Evolutionary conservation across 495 filamentous ascomycete species (phyloP).

Genomic region (Aspergillus ostianus): DNA sequence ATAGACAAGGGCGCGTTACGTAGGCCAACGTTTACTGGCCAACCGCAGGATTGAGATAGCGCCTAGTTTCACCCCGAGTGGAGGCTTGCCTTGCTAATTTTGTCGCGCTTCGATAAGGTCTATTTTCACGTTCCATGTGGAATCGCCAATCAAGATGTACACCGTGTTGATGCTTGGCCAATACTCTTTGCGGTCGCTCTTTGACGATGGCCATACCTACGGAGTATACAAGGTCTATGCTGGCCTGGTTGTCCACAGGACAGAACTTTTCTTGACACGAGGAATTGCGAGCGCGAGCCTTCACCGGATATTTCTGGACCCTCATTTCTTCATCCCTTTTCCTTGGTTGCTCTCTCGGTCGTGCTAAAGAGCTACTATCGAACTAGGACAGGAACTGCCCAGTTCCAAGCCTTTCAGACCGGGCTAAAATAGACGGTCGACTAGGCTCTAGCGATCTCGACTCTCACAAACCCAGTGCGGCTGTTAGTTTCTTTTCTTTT

Average conservation of each 20-base stretch:
- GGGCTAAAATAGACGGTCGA: neutral
- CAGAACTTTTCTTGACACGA: no score
- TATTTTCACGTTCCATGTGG: neutral
- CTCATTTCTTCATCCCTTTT: neutral
- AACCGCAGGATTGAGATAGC: slow-evolving; percentile 16
- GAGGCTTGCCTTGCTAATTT: neutral
- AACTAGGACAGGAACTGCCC: neutral
- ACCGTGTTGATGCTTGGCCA: no score
- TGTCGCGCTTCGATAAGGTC: neutral
- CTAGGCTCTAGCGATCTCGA: neutral
- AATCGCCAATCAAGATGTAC: neutral
- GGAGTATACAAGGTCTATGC: neutral
- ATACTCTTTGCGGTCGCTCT: neutral
- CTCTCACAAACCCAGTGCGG: neutral
- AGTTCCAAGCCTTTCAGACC: neutral
- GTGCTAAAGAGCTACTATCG: neutral
- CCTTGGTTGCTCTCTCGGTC: neutral
- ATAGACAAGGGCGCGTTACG: slow-evolving; percentile 25
- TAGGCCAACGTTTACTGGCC: slow-evolving; percentile 17
- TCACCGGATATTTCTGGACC: neutral
- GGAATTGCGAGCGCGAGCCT: neutral
- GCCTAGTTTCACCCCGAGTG: slow-evolving; percentile 14
- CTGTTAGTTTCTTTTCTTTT: neutral
- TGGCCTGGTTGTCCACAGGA: neutral
- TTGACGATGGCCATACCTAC: neutral